phyloP scores from a whole-genome alignment of 306 rosid species.

The Sicyos baderoa region DNA sequence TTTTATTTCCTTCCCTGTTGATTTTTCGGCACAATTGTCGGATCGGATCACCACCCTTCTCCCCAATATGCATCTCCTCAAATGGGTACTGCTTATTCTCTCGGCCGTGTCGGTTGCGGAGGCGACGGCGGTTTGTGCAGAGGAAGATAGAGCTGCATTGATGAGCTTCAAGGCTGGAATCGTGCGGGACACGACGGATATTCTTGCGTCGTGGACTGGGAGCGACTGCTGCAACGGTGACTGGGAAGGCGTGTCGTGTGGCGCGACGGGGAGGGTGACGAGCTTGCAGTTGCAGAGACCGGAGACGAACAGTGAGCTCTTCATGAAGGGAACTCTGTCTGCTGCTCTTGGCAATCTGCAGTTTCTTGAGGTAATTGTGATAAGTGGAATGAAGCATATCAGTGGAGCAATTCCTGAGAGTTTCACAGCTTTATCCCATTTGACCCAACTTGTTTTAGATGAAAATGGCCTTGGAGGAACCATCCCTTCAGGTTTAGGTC shows the following conservation, averaged over 20 bases:
- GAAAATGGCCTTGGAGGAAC: slow-evolving; percentile 67
- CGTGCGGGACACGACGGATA: slow-evolving; percentile 59
- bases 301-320: slow-evolving; percentile 30
- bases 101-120: slow-evolving; percentile 26
- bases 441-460: slow-evolving; percentile 65
- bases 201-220: slow-evolving; percentile 63
- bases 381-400: slow-evolving; percentile 72
- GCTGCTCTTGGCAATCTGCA: slow-evolving; percentile 61
- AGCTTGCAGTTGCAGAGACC: slow-evolving; percentile 70
- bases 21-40: slow-evolving; percentile 17
- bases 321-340: slow-evolving; percentile 79
- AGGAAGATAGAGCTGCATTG: slow-evolving; percentile 73
- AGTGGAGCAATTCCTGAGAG: slow-evolving; percentile 67
- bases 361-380: slow-evolving; percentile 71
- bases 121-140: slow-evolving; percentile 49
- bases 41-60: slow-evolving; percentile 37
- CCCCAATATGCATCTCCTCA: slow-evolving; percentile 50
- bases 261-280: slow-evolving; percentile 66
- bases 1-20: slow-evolving; percentile 22
- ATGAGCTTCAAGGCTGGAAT: slow-evolving; percentile 68
- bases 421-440: slow-evolving; percentile 57
- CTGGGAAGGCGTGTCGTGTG: slow-evolving; percentile 90
- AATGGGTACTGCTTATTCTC: slow-evolving; percentile 38
- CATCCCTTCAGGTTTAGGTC: slow-evolving; percentile 74
- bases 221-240: slow-evolving; percentile 81